These are phyloP conservation scores for Colletotrichum viniferum DNA, from an alignment of 2,329 filamentous ascomycete genomes.

Conservation along the genomic window DNA sequence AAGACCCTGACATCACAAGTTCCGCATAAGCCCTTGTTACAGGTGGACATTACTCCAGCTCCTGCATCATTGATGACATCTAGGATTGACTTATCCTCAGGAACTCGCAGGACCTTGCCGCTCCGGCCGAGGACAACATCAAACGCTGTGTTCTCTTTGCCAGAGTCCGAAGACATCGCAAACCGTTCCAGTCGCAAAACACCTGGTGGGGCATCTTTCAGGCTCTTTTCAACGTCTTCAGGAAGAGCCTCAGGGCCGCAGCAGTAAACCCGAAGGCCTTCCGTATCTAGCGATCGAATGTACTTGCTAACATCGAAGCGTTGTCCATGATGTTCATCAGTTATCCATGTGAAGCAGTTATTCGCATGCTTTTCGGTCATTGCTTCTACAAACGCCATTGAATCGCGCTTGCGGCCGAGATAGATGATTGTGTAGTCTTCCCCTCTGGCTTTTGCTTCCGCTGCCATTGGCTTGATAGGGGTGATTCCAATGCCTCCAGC, in stretches of 20 bases:
- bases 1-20: not conserved
- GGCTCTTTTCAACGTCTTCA: not conserved
- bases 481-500: not conserved
- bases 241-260: not conserved
- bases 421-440: not conserved
- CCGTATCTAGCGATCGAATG: not conserved
- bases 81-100: not conserved
- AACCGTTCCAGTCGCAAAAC: not conserved
- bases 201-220: not conserved
- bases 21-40: not conserved
- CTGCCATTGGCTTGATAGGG: not conserved
- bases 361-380: not conserved
- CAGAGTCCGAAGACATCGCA: not conserved
- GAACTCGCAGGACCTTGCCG: not conserved
- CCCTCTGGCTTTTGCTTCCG: not conserved
- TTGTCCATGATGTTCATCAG: fast-evolving
- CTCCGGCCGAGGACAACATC: not conserved
- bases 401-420: not conserved
- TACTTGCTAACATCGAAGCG: not conserved
- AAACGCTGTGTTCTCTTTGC: not conserved
- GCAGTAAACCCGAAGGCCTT: not conserved
- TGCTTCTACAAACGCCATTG: not conserved
- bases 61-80: not conserved
- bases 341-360: not conserved
- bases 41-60: not conserved